A percentile compares a stretch with the other conserved stretches of the same genome.
Conservation (phyloP, 345 rosid genomes). For the Excoecaria cochinchinensis region DNA sequence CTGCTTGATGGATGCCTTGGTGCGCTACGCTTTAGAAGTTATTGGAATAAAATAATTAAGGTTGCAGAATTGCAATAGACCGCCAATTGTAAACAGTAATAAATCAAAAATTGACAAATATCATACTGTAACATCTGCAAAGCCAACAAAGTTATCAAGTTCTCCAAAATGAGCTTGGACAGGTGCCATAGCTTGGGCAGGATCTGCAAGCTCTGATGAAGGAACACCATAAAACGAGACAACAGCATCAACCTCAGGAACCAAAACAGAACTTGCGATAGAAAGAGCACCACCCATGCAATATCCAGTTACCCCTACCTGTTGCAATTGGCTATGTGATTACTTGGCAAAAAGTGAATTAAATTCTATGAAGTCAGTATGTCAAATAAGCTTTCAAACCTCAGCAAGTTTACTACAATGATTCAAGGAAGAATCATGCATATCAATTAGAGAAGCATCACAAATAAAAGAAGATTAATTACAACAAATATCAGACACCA, state of each 20-base stretch:
- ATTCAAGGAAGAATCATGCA: not conserved
- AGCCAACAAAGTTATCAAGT: conserved; percentile 77
- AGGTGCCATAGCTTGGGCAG: conserved; percentile 79
- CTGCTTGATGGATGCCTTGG: not conserved
- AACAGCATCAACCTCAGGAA: conserved; percentile 82
- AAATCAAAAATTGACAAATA: not conserved
- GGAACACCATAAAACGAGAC: conserved; percentile 89
- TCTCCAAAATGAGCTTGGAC: conserved; percentile 92
- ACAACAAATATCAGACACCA: not conserved
- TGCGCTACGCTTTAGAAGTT: not conserved
- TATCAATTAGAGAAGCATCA: not conserved
- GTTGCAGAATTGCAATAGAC: not conserved
- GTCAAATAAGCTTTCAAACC: not conserved
- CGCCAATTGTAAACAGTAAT: not conserved
- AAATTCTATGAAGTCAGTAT: not conserved
- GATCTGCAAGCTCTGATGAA: conserved; percentile 79
- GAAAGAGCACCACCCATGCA: conserved; percentile 97
- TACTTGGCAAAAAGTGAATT: not conserved
- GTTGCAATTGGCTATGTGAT: conserved; percentile 8
- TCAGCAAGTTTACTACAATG: not conserved
- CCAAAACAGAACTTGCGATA: conserved; percentile 88
- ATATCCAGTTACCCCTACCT: conserved; percentile 95
- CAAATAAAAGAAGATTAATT: not conserved
- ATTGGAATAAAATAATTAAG: not conserved
- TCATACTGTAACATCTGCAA: conserved; percentile 77